Conservation (phyloP, 768 basidiomycete species). For the Agrocybe praecox region DNA sequence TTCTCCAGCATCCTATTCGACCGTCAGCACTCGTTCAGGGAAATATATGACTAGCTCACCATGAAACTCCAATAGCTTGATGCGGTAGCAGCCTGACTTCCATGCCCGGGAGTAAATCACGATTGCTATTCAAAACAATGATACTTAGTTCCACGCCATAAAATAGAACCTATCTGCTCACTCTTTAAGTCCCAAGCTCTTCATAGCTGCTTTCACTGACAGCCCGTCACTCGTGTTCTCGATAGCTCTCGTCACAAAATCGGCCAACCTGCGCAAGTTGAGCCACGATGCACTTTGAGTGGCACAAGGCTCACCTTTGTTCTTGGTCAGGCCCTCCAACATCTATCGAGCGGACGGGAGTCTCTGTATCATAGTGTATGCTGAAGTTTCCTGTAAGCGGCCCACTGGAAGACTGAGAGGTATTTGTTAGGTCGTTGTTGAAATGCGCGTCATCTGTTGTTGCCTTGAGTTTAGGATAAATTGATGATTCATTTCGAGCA, state of each 20-base stretch:
- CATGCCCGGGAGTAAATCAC: slow-evolving; percentile 66
- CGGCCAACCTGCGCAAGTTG: slow-evolving; percentile 51
- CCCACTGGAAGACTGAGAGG: not conserved
- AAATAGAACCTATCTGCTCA: slow-evolving; percentile 26
- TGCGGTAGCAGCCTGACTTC: slow-evolving; percentile 73
- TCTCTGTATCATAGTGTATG: slow-evolving; percentile 53
- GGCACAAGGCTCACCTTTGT: slow-evolving; percentile 35
- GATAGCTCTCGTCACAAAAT: slow-evolving; percentile 62
- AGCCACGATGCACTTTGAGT: not conserved
- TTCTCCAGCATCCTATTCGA: slow-evolving; percentile 66
- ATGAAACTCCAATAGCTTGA: slow-evolving; percentile 77
- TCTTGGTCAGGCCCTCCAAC: slow-evolving; percentile 61
- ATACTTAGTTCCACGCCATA: not conserved
- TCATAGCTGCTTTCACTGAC: slow-evolving; percentile 53
- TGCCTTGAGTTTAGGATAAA: no score
- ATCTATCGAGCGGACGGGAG: slow-evolving; percentile 52
- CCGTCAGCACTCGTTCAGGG: not conserved
- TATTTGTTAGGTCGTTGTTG: not conserved
- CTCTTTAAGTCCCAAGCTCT: slow-evolving; percentile 53
- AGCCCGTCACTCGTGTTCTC: slow-evolving; percentile 58
- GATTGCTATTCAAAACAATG: slow-evolving; percentile 32
- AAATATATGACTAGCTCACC: slow-evolving; percentile 35
- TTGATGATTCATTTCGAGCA: no score
- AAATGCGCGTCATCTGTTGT: not conserved
- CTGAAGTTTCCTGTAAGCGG: slow-evolving; percentile 34